These are phyloP conservation scores for Cinnamomum micranthum DNA, from an alignment of 164 flowering plant genomes.

Conservation along the genomic window DNA sequence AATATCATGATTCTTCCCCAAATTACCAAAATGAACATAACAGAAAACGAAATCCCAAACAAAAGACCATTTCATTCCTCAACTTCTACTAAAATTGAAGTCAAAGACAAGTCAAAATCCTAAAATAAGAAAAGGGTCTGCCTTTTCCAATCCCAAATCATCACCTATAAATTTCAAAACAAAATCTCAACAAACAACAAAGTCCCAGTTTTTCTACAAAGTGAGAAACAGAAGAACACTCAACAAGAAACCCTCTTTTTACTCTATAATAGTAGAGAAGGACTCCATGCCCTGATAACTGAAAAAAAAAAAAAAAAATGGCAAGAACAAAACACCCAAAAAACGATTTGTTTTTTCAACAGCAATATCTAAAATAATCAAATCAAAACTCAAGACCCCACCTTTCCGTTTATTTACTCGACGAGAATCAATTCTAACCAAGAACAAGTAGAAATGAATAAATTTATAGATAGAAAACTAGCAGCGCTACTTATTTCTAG, in stretches of 20 bases:
- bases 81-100: background rate
- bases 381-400: too few relatives aligned
- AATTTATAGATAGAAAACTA: background rate
- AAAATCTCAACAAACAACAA: background rate
- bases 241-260: background rate
- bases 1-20: background rate
- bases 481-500: too few relatives aligned
- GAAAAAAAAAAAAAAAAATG: too few relatives aligned
- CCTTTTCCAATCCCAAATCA: background rate
- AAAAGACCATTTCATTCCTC: background rate
- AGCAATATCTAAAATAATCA: too few relatives aligned
- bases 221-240: background rate
- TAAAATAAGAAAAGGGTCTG: background rate
- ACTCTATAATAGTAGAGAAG: too few relatives aligned
- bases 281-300: background rate
- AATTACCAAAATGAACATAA: background rate
- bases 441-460: too few relatives aligned
- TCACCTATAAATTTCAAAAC: background rate
- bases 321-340: too few relatives aligned
- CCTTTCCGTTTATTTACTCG: too few relatives aligned
- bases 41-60: background rate
- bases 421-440: too few relatives aligned
- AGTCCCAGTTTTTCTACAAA: background rate
- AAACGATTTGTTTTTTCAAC: too few relatives aligned
- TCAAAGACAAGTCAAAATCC: background rate